phyloP scores from a whole-genome alignment of 495 filamentous ascomycete species.

The Lichina pygmaea region DNA sequence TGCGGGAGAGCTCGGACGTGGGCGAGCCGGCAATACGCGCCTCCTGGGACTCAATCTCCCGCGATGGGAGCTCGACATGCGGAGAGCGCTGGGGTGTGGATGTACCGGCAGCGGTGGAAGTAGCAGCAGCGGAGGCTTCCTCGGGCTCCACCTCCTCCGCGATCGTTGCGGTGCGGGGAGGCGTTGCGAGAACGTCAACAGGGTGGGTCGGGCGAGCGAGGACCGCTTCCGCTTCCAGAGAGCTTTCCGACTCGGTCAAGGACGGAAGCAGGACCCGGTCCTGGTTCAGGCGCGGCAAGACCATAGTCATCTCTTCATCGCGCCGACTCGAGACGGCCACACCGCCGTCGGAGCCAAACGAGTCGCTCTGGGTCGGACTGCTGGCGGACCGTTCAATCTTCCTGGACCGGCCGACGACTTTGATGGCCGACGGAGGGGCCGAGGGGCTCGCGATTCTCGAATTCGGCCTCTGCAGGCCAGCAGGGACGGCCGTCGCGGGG shows the following conservation, averaged over 20 bases:
- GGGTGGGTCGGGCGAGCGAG: too few relatives aligned
- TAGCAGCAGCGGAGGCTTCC: too few relatives aligned
- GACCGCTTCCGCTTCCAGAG: background rate
- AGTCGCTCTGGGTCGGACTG: background rate
- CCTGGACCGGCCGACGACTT: background rate
- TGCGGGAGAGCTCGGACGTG: too few relatives aligned
- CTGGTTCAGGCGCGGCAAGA: background rate
- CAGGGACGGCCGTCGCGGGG: background rate
- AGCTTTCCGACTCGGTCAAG: background rate
- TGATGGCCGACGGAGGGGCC: background rate
- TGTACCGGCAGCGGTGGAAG: too few relatives aligned
- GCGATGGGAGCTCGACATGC: too few relatives aligned
- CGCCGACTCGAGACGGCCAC: background rate
- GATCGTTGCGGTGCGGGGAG: too few relatives aligned
- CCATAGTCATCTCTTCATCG: slow-evolving; percentile 1
- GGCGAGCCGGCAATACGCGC: too few relatives aligned
- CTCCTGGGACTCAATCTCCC: too few relatives aligned
- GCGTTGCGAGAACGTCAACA: too few relatives aligned
- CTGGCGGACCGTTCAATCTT: background rate
- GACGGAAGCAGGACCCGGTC: background rate
- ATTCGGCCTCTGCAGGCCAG: background rate
- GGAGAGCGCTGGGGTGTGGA: too few relatives aligned
- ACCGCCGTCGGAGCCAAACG: background rate
- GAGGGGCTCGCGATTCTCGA: background rate
- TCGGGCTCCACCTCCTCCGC: too few relatives aligned